Evolutionary conservation across 2,329 filamentous ascomycete species (phyloP).

Genomic region (Phaeosphaeria sp.): DNA sequence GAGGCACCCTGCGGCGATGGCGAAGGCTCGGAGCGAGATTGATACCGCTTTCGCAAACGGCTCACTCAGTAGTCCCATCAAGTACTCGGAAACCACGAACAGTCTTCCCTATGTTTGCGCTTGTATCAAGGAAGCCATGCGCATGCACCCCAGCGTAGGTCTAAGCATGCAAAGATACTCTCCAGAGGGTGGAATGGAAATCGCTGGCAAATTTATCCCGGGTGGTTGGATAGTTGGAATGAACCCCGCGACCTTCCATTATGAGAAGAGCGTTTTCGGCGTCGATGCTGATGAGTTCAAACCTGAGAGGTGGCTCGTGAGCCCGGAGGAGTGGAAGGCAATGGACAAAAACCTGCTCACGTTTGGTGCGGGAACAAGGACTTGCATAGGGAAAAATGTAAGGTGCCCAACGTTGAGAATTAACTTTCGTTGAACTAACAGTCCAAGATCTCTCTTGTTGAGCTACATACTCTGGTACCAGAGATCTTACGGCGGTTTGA

Average conservation of each 20-base stretch:
- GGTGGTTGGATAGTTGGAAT: slow-evolving; percentile 52
- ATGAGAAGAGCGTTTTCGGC: slow-evolving; percentile 49
- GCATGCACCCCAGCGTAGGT: slow-evolving; percentile 47
- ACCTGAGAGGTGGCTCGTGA: slow-evolving; percentile 56
- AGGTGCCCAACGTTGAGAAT: not conserved
- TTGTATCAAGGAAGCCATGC: slow-evolving; percentile 53
- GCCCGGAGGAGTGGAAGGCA: slow-evolving; percentile 13
- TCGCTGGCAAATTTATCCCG: slow-evolving; percentile 30
- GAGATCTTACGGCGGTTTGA: slow-evolving; percentile 22
- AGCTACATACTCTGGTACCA: slow-evolving; percentile 22
- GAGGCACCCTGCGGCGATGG: slow-evolving; percentile 29
- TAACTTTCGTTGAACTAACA: not conserved
- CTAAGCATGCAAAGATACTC: slow-evolving; percentile 24
- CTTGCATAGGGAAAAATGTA: slow-evolving; percentile 41
- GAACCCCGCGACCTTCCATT: slow-evolving; percentile 54
- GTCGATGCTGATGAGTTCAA: slow-evolving; percentile 49
- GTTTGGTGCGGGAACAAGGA: slow-evolving; percentile 45
- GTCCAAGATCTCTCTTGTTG: slow-evolving; percentile 16
- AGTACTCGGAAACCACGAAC: slow-evolving; percentile 17
- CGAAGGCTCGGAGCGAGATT: slow-evolving; percentile 18
- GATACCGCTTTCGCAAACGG: slow-evolving; percentile 17
- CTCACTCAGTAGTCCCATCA: slow-evolving; percentile 10
- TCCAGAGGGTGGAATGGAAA: slow-evolving; percentile 26
- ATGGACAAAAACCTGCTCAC: slow-evolving; percentile 44
- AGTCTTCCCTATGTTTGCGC: slow-evolving; percentile 51